Evolutionary conservation across 1,284 basidiomycete species (phyloP).

Genomic region (Leccinum glutinopallens): DNA sequence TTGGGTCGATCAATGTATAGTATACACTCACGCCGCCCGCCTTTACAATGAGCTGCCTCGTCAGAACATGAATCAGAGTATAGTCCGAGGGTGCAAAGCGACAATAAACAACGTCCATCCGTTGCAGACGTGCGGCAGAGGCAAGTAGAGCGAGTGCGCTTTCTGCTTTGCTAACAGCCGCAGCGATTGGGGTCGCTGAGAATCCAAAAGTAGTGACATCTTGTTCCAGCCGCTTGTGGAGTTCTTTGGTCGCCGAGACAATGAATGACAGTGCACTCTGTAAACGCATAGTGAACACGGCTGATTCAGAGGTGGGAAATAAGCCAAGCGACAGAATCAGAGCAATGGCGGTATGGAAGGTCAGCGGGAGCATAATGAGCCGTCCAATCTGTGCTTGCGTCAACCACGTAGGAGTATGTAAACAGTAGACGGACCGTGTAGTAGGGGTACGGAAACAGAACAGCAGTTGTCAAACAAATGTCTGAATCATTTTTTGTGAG

Average conservation of each 20-base stretch:
- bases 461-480: slow-evolving; percentile 60
- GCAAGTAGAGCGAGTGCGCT: slow-evolving; percentile 55
- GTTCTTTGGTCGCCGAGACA: slow-evolving; percentile 47
- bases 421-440: slow-evolving; percentile 45
- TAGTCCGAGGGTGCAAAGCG: slow-evolving; percentile 68
- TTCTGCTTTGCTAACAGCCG: slow-evolving; percentile 53
- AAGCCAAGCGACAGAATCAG: slow-evolving; percentile 56
- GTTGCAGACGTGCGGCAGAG: slow-evolving; percentile 56
- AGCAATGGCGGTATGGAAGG: slow-evolving; percentile 61
- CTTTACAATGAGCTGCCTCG: slow-evolving; percentile 55
- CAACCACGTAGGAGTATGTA: slow-evolving; percentile 4
- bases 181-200: slow-evolving; percentile 39
- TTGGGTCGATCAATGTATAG: slow-evolving; percentile 63
- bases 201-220: slow-evolving; percentile 52
- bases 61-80: slow-evolving; percentile 50
- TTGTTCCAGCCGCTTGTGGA: slow-evolving; percentile 49
- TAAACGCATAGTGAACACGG: slow-evolving; percentile 60
- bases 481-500: slow-evolving; percentile 39
- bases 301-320: slow-evolving; percentile 70
- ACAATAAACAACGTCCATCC: slow-evolving; percentile 64
- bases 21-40: slow-evolving; percentile 69
- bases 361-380: slow-evolving; percentile 59
- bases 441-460: slow-evolving; percentile 67
- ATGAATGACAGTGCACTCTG: slow-evolving; percentile 57
- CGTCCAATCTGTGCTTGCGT: slow-evolving; percentile 44